Percentiles rank a stretch among this genome's conserved stretches.
These are phyloP conservation scores for Centrapalus pauciflorus DNA, from an alignment of 129 eudicot species.

Conservation along the genomic window DNA sequence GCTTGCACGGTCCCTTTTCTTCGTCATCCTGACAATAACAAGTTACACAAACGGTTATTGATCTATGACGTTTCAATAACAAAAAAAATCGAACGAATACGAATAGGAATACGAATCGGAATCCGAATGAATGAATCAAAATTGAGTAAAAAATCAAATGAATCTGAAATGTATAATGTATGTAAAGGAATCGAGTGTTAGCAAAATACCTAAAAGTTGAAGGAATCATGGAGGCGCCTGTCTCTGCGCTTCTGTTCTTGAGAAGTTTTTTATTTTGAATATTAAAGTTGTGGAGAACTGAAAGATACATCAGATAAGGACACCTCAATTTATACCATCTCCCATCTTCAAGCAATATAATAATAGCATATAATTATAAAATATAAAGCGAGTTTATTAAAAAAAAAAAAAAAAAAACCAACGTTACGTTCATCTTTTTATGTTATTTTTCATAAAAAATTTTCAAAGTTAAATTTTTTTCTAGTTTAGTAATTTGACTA, in stretches of 20 bases:
- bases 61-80: background rate
- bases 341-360: no score
- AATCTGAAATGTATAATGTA: background rate
- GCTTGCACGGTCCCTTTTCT: constrained; percentile 35
- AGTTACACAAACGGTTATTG: background rate
- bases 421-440: no score
- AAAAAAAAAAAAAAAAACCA: no score
- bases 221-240: constrained; percentile 16
- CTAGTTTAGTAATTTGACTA: no score
- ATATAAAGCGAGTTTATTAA: no score
- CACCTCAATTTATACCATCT: background rate
- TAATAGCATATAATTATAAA: no score
- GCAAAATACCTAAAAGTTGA: constrained; percentile 9
- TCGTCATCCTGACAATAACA: constrained; percentile 28
- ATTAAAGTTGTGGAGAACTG: background rate
- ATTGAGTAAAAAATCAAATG: background rate
- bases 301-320: constrained; percentile 3
- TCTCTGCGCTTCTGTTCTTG: background rate
- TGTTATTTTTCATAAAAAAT: no score
- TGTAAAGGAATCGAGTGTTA: constrained; percentile 1
- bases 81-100: background rate
- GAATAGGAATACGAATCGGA: background rate
- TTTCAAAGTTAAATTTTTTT: no score
- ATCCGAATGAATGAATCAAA: background rate
- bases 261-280: background rate